Evolutionary conservation across 352 stramenopile species (phyloP).

Genomic region (Pythium periplocum): DNA sequence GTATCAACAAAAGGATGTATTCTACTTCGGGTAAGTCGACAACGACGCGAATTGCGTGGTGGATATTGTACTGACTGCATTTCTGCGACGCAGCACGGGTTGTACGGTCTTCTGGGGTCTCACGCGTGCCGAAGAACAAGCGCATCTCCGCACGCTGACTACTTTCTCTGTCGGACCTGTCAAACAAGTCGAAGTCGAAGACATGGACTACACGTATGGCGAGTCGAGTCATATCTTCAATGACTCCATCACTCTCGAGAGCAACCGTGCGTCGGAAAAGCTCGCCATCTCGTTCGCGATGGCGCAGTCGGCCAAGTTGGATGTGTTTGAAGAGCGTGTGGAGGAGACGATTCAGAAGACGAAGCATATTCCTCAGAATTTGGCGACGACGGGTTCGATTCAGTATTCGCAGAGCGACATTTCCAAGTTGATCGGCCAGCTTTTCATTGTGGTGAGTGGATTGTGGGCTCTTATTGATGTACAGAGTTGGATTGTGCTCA

Average conservation of each 20-base stretch:
- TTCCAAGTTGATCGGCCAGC: slow-evolving; percentile 86
- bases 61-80: background rate
- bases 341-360: slow-evolving; percentile 87
- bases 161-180: slow-evolving; percentile 62
- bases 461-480: background rate
- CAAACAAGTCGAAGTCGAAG: slow-evolving; percentile 83
- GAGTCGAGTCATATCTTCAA: slow-evolving; percentile 61
- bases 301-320: slow-evolving; percentile 92
- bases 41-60: background rate
- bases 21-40: slow-evolving; percentile 71
- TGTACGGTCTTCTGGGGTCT: slow-evolving; percentile 90
- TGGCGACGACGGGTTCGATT: slow-evolving; percentile 35
- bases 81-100: slow-evolving; percentile 36
- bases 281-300: slow-evolving; percentile 90
- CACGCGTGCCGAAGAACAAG: slow-evolving; percentile 71
- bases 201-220: slow-evolving; percentile 87
- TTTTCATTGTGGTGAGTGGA: slow-evolving; percentile 79
- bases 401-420: slow-evolving; percentile 28
- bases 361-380: slow-evolving; percentile 85
- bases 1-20: slow-evolving; percentile 76
- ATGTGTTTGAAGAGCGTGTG: slow-evolving; percentile 89
- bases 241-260: slow-evolving; percentile 83
- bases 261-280: slow-evolving; percentile 80
- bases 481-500: background rate
- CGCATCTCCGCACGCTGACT: slow-evolving; percentile 50